Evolutionary conservation across 2,329 filamentous ascomycete species (phyloP).

Genomic region (Fusarium sp.): DNA sequence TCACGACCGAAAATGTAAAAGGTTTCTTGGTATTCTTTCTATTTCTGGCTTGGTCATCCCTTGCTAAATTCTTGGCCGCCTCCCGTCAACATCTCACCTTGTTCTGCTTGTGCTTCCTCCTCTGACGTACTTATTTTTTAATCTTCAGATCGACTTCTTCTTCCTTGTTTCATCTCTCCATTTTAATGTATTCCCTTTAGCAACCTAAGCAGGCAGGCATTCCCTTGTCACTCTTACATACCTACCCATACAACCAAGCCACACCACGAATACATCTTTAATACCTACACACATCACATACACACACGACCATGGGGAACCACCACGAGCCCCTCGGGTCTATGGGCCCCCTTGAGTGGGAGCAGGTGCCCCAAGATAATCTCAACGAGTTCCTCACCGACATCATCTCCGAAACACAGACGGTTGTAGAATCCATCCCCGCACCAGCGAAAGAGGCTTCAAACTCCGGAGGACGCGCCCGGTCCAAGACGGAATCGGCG

Average conservation of each 20-base stretch:
- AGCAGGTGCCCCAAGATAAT: slow-evolving; percentile 61
- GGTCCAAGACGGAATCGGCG: slow-evolving; percentile 70
- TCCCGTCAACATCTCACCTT: slow-evolving; percentile 12
- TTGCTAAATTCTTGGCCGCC: slow-evolving; percentile 10
- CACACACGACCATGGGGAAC: slow-evolving; percentile 62
- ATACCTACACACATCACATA: background rate
- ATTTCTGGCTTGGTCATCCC: slow-evolving; percentile 25
- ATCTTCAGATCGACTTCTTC: background rate
- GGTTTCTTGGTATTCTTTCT: slow-evolving; percentile 19
- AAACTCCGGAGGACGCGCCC: slow-evolving; percentile 63
- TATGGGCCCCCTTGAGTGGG: slow-evolving; percentile 70
- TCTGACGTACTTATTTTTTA: slow-evolving; percentile 36
- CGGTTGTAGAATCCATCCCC: slow-evolving; percentile 84
- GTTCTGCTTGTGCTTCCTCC: background rate
- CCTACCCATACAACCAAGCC: slow-evolving; percentile 1
- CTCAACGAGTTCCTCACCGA: slow-evolving; percentile 68
- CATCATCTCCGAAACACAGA: slow-evolving; percentile 77
- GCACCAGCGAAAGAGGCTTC: slow-evolving; percentile 56
- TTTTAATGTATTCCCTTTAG: slow-evolving; percentile 7
- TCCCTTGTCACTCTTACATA: slow-evolving; percentile 5
- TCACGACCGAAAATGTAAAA: slow-evolving; percentile 16
- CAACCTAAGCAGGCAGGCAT: slow-evolving; percentile 10
- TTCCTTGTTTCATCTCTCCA: slow-evolving; percentile 21
- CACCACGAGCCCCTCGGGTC: slow-evolving; percentile 73
- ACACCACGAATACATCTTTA: slow-evolving; percentile 1